Base-by-base conservation (phyloP, 805 yeast species). In the Candida taoyuanica region DNA sequence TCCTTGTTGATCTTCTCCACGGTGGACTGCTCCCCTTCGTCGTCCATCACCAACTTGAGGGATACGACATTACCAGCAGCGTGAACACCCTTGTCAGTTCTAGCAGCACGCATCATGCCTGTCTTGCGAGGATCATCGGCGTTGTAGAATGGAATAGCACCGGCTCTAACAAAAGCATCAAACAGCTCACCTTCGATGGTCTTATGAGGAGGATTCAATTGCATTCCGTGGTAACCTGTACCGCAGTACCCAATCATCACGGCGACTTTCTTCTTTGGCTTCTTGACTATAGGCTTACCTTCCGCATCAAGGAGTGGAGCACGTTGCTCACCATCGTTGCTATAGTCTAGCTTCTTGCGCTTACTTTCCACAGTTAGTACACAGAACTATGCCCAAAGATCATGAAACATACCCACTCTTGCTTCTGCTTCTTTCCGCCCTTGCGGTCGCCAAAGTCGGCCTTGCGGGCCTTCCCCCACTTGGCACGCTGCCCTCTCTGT, bases 211-310 rank as follows among this genome's bases (percentile, higher is more conserved):
- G 95, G 94, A 57, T 88, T 89, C 47, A 82, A 66, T 62, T 89
- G 98, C 95, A 89, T 86, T 7, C 98, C 98, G 60, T 85, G 93
- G 63, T 89, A 89, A 0, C 97, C 97, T 1, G 96, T 81, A 29
- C 98, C 98, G 59, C 96, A 89, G 65, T 89, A 89, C 5, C 98
- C 97, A 48, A 89, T 70, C 78, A 86, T 71, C 53, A 84, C 78
- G 0, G 96, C 97, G 17, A 87, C 96, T 57, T 89, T 89, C 52
- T 78, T 75, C 70, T 89, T 89, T 17, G 98, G 96, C 72, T 75
- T 50, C 60, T 88, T 71, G 29, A 71, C 76, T 29, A 77, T 59
- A 3, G 81, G 79, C 24, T 75, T 70, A 11, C 89, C 91, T 20
- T 76, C 62, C 14, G 67, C 83, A 57, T 81, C 88, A 59, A 77